Conservation (phyloP, 1,284 basidiomycete genomes). For the Athelia sp. region DNA sequence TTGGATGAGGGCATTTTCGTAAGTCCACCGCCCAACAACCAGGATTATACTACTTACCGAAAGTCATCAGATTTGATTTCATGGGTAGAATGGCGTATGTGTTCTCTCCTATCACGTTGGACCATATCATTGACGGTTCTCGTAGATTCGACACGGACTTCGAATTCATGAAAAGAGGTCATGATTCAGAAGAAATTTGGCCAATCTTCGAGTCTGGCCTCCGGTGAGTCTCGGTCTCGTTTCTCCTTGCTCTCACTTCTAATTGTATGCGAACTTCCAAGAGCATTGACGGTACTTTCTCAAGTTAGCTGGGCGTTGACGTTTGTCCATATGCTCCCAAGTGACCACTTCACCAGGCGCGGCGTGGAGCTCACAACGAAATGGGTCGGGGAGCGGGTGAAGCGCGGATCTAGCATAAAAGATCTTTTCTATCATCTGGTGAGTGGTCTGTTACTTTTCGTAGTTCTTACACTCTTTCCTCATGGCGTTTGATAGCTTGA, state of each 20-base stretch:
- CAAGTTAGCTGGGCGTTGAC: background rate
- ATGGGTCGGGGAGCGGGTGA: slow-evolving; percentile 4
- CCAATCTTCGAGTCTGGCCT: background rate
- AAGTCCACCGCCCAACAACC: too few relatives aligned
- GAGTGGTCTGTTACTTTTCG: slow-evolving; percentile 1
- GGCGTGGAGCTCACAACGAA: slow-evolving; percentile 6
- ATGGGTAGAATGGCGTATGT: slow-evolving; percentile 32
- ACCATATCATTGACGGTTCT: slow-evolving; percentile 3
- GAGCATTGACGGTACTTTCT: background rate
- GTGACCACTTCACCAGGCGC: slow-evolving; percentile 2
- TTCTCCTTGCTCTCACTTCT: background rate
- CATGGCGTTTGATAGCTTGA: slow-evolving; percentile 3
- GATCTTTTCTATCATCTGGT: slow-evolving; percentile 27
- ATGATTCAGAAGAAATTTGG: background rate
- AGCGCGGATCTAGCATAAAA: slow-evolving; percentile 8
- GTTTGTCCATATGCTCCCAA: background rate
- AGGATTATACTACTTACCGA: too few relatives aligned
- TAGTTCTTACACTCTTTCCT: background rate
- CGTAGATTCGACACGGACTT: slow-evolving; percentile 1
- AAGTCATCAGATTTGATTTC: slow-evolving; percentile 18
- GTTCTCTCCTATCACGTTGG: background rate
- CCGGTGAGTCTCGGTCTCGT: background rate
- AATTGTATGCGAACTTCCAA: background rate
- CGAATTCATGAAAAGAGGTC: background rate
- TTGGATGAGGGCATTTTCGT: too few relatives aligned